A percentile compares a stretch with the other conserved stretches of the same genome.
phyloP scores from a whole-genome alignment of 768 basidiomycete genomes.

The Xanthoconium stramineum region DNA sequence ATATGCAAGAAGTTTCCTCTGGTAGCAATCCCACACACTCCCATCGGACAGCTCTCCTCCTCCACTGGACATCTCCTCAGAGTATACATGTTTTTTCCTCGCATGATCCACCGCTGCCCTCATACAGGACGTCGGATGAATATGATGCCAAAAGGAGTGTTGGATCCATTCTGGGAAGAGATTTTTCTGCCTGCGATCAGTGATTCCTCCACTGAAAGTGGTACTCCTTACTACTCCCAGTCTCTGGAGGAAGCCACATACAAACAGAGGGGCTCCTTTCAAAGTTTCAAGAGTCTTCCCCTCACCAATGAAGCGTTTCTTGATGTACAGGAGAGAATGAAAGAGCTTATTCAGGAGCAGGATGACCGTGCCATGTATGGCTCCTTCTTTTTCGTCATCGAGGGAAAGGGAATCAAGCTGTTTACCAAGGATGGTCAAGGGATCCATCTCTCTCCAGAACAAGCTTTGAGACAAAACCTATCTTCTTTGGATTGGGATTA shows the following conservation, averaged over 20 bases:
- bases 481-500: conserved; percentile 5
- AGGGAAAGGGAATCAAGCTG: conserved; percentile 16
- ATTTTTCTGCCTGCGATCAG: conserved; percentile 3
- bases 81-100: conserved; percentile 6
- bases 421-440: conserved; percentile 8
- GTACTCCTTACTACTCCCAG: background rate
- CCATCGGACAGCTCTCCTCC: background rate
- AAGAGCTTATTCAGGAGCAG: background rate
- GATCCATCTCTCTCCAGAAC: background rate
- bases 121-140: background rate
- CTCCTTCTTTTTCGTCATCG: conserved; percentile 13
- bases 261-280: background rate
- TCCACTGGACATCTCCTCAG: background rate
- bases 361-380: background rate
- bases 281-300: background rate
- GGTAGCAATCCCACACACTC: conserved; percentile 1
- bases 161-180: conserved; percentile 8
- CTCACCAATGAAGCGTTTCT: background rate
- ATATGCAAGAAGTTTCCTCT: conserved; percentile 5
- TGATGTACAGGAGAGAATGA: background rate
- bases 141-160: background rate
- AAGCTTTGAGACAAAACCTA: background rate
- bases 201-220: background rate
- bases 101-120: conserved; percentile 5
- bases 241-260: conserved; percentile 2